Base-by-base conservation (phyloP, 441 rosid species). In the Theobroma grandiflorum region DNA sequence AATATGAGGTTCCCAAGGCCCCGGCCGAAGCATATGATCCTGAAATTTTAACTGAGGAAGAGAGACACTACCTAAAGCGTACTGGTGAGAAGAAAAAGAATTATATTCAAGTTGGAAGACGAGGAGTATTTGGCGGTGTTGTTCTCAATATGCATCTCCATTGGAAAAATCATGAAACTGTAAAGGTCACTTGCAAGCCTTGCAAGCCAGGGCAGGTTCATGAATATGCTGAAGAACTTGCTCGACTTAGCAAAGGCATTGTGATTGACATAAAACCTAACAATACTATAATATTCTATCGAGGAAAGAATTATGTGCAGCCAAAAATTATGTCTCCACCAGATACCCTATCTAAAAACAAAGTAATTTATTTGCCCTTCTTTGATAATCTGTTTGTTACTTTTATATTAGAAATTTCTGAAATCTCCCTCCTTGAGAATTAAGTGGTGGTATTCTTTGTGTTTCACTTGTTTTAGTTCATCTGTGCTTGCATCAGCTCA, bases 101-200 rank as follows among this genome's bases (percentile, higher is more conserved):
- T 78, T 95, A 87, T 82, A 90, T 91, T n/a, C 93, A 88, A 57
- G 94, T 93, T 43, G 97, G 98, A 62, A 90, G 98, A 80, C 90
- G 98, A 42, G 98, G 98, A 76, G 95, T 92, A 38, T 93, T 95
- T 88, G 98, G 97, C 74, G 99, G 98, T 35, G 95, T 95, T 71
- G 94, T 95, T 82, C 90, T 94, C 55, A 95, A 94, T 81, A 90
- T 95, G 95, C 98, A 95, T 86, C 97, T 95, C 50, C 98, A 95
- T 71, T 94, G 96, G 98, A 94, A 95, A 87, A 95, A 89, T 79
- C 98, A 94, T 79, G 99, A 95, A 85, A 93, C 98, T 14, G 95
- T 93, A 71, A 95, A 92, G 88, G 92, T 95, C 86, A 85, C 84
- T 57, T 93, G 98, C 91, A 92, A 85, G 82, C 97, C 99, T 62